Evolutionary conservation across 306 rosid genomes (phyloP).

Genomic region (Castanospermum australe): DNA sequence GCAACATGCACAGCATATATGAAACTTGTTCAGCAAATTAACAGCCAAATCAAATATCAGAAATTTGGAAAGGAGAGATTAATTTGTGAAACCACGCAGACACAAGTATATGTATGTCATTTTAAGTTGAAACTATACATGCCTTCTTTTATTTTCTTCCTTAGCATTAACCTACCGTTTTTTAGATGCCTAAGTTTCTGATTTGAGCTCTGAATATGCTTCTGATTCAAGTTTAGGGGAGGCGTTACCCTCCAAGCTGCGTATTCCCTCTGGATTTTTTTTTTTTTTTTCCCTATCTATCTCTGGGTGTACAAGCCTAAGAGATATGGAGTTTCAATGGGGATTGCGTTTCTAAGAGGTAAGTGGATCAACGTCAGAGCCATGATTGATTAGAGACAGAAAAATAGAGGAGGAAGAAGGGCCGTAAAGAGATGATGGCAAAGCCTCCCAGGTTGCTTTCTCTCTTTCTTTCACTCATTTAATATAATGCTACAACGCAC

Average conservation of each 20-base stretch:
- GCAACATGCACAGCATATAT: constrained; percentile 20
- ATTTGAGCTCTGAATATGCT: constrained; percentile 20
- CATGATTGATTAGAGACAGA: constrained; percentile 35
- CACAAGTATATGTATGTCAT: not conserved
- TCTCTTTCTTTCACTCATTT: constrained; percentile 39
- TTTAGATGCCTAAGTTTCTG: constrained; percentile 44
- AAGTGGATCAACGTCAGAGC: constrained; percentile 24
- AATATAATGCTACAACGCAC: constrained; percentile 31
- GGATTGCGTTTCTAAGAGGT: not conserved
- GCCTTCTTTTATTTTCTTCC: not conserved
- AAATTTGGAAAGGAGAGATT: not conserved
- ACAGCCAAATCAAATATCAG: not conserved
- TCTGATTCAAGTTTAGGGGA: constrained; percentile 34
- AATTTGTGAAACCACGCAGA: not conserved
- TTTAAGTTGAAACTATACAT: not conserved
- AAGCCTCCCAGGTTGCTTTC: constrained; percentile 32
- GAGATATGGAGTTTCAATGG: not conserved
- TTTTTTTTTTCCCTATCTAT: not conserved
- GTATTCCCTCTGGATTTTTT: not conserved
- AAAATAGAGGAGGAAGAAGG: not conserved
- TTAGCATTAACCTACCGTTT: constrained; percentile 27
- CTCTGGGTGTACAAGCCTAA: not conserved
- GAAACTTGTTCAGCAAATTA: not conserved
- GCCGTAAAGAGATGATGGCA: constrained; percentile 1
- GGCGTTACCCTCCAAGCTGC: constrained; percentile 29